These are phyloP conservation scores for Puccinellia tenuiflora DNA, from an alignment of 176 grass and related monocot genomes.

Conservation along the genomic window DNA sequence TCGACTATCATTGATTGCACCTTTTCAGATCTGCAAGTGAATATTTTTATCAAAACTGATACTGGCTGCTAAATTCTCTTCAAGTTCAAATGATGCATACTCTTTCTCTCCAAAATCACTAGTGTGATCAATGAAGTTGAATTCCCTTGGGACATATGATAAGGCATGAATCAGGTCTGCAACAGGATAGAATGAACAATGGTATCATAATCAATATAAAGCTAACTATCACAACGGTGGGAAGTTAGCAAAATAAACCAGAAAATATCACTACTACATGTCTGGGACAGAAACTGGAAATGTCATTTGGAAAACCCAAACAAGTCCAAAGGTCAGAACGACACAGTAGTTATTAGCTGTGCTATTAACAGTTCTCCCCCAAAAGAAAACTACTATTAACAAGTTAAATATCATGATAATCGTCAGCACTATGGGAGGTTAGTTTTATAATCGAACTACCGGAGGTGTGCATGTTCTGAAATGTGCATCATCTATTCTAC, in stretches of 20 bases:
- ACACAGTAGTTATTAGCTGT: neutral
- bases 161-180: slow-evolving; percentile 72
- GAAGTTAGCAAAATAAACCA: neutral
- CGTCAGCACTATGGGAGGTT: neutral
- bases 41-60: slow-evolving; percentile 23
- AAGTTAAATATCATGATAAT: neutral
- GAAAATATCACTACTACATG: neutral
- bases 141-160: slow-evolving; percentile 55
- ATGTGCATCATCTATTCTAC: slow-evolving; percentile 7
- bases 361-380: neutral
- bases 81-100: slow-evolving; percentile 41
- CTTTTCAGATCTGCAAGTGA: slow-evolving; percentile 57
- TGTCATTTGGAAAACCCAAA: neutral
- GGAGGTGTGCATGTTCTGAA: neutral
- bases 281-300: neutral
- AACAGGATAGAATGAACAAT: neutral
- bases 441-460: neutral
- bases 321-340: neutral
- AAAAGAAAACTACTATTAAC: neutral
- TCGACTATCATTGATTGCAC: slow-evolving; percentile 91
- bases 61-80: neutral
- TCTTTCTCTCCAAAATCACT: slow-evolving; percentile 67
- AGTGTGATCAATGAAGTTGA: slow-evolving; percentile 83
- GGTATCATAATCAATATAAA: neutral
- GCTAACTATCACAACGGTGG: neutral